phyloP scores from a whole-genome alignment of 2,329 filamentous ascomycete genomes.

The Aspergillus pseudoviridinutans region DNA sequence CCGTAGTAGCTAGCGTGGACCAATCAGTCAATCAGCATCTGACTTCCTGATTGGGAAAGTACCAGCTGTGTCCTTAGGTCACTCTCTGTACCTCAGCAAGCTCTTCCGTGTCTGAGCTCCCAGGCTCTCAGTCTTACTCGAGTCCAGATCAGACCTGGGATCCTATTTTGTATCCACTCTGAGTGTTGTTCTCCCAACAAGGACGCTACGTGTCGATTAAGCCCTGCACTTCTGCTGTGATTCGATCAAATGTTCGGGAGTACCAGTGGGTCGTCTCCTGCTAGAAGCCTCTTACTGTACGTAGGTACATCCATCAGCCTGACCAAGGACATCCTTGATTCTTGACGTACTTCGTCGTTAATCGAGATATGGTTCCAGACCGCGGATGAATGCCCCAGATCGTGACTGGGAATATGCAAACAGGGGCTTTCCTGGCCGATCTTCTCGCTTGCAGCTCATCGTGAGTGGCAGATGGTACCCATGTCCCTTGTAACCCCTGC shows the following conservation, averaged over 20 bases:
- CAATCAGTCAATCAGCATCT: neutral
- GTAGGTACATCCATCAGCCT: neutral
- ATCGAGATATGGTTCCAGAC: neutral
- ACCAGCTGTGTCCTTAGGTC: neutral
- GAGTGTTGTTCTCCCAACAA: neutral
- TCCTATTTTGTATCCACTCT: neutral
- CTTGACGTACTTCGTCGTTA: neutral
- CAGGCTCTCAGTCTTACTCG: neutral
- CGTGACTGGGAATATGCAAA: neutral
- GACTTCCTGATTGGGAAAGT: neutral
- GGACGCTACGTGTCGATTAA: neutral
- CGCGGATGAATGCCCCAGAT: neutral
- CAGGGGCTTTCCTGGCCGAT: neutral
- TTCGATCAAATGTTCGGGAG: neutral
- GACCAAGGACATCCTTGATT: neutral
- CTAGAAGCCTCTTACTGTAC: neutral
- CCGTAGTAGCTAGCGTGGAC: neutral
- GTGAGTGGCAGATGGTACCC: neutral
- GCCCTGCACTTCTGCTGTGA: neutral
- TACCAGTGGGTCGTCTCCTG: neutral
- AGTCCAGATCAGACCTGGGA: neutral
- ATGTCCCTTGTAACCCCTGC: neutral
- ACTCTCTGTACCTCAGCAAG: neutral
- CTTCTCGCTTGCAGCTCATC: neutral
- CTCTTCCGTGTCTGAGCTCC: neutral